Base-by-base conservation (phyloP, 2,329 filamentous ascomycete species). In the Mariannaea elegans region DNA sequence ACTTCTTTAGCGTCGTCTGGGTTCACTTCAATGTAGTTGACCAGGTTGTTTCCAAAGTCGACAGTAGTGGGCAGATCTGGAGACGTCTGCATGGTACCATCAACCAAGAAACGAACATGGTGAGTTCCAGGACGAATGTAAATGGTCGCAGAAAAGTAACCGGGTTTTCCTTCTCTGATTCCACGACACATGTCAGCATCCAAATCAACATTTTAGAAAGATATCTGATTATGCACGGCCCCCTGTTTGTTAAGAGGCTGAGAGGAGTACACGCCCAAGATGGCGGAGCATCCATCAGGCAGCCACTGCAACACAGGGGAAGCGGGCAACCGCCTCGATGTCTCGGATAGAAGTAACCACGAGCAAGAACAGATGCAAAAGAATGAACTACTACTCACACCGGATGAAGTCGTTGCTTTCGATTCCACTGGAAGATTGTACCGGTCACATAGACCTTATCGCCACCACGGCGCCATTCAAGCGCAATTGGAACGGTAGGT, bases 401-500 rank as follows among this genome's bases (percentile, higher is more conserved):
- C 76, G 86, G 89, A 76, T 93, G 88, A 72, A 99, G 81, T 68
- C 91, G 87, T 75, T 94, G 96, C 79, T 98, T 98, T 75, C 91
- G 90, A 78, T 96, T 93, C 95, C 95, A 99, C 75, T 94, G 92
- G 70, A 97, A 96, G 73, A 98, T 97, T 18, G 95, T 98, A 65
- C 94, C 94, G 1, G 95, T 99, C 44, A 99, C 93, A 75, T 97
- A 99, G 65, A 98, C 88, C 77, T 94, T 96, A 58, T 97, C 91
- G 59, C 92, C 94, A 51, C 88, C 87, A 8, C 87, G 85, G 65
- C 85, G 86, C 95, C 95, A 99, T 77, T 96, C 91, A 59, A 99
- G 87, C 58, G 86, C 81, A 2, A 92, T 97, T 2, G 93, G 92
- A 39, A 98, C 91, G 7, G 91, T 91, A 36, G 91, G 90, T 63